Percentiles rank a stretch among this genome's conserved stretches.
Conservation (phyloP, 2,329 filamentous ascomycete species). For the Aspergillus sp. region DNA sequence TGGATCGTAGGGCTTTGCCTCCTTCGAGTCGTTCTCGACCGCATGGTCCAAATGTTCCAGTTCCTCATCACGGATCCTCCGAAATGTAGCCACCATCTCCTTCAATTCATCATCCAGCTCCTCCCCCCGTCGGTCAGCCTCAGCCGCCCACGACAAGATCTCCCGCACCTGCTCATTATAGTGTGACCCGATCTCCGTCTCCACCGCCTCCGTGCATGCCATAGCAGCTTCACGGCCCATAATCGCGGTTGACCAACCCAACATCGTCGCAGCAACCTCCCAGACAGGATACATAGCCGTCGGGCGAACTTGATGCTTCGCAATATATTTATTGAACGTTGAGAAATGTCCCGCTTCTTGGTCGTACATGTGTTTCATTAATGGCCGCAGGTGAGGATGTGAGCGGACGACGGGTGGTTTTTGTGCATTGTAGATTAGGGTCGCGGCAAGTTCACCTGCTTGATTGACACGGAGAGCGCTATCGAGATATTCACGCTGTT, state of each 20-base stretch:
- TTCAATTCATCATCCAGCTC: constrained; percentile 72
- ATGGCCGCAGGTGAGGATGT: constrained; percentile 77
- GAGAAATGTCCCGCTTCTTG: constrained; percentile 83
- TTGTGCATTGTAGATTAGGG: constrained; percentile 86
- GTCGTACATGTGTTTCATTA: constrained; percentile 98
- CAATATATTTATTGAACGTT: constrained; percentile 77
- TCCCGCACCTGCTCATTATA: constrained; percentile 88
- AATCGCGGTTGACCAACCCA: constrained; percentile 85
- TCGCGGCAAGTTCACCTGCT: constrained; percentile 93
- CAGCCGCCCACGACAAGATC: constrained; percentile 71
- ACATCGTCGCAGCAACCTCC: constrained; percentile 67
- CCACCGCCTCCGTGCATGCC: constrained; percentile 97
- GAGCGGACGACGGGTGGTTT: constrained; percentile 70
- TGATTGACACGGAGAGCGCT: constrained; percentile 90
- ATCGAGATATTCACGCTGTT: constrained; percentile 68
- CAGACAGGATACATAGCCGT: constrained; percentile 90
- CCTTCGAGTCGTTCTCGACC: constrained; percentile 84
- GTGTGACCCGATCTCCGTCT: constrained; percentile 94
- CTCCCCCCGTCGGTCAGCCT: constrained; percentile 70
- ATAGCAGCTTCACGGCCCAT: constrained; percentile 92
- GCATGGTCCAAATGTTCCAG: constrained; percentile 94
- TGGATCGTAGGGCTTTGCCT: constrained; percentile 82
- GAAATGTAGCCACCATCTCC: constrained; percentile 64
- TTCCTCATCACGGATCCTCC: constrained; percentile 88
- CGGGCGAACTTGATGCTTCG: constrained; percentile 81